A percentile compares a stretch with the other conserved stretches of the same genome.
Conservation (phyloP, 257 asterid genomes). For the Rubia yunnanensis region DNA sequence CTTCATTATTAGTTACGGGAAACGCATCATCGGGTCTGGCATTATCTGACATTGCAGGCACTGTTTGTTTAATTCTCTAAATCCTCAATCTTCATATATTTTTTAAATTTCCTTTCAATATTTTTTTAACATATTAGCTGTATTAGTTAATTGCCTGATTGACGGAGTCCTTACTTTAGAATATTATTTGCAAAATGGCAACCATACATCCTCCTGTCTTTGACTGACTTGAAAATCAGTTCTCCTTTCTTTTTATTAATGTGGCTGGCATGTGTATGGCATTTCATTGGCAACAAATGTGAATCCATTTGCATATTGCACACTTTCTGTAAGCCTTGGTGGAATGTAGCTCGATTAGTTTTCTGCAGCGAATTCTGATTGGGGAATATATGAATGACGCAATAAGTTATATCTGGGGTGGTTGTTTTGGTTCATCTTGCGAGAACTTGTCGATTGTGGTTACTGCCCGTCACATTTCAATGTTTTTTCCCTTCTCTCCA, state of each 20-base stretch:
- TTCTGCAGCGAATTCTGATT: neutral
- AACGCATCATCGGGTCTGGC: neutral
- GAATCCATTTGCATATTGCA: neutral
- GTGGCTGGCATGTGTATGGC: neutral
- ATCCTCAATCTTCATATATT: too few relatives aligned
- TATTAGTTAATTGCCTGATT: neutral
- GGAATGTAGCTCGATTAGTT: slow-evolving; percentile 1
- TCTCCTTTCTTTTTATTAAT: neutral
- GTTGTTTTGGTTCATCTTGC: neutral
- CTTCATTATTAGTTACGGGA: neutral
- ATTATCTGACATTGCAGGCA: too few relatives aligned
- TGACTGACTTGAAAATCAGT: neutral
- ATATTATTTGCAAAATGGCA: neutral
- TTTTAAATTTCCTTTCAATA: too few relatives aligned
- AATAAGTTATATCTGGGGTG: neutral
- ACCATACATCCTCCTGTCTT: neutral
- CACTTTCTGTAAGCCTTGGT: neutral
- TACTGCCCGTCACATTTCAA: neutral
- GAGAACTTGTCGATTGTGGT: neutral
- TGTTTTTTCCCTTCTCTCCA: neutral
- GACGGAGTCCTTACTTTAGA: neutral
- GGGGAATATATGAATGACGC: neutral
- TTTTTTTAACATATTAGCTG: neutral
- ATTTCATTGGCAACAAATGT: neutral
- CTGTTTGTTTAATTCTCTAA: too few relatives aligned